Base-by-base conservation (phyloP, 768 basidiomycete genomes). In the Obba rivulosa region DNA sequence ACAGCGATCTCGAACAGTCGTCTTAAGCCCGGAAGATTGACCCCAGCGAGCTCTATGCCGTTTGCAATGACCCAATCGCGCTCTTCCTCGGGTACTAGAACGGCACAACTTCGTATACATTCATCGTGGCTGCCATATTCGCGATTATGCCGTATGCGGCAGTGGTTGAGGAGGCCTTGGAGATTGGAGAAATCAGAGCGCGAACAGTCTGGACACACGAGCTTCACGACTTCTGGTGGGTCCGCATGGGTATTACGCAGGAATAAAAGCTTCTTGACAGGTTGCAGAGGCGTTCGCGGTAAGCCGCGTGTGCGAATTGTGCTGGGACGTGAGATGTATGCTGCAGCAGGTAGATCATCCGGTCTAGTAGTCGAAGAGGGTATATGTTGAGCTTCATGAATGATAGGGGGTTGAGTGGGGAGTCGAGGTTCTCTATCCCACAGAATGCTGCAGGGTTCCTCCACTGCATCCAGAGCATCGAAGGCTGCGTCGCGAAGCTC, bases 91-190 rank as follows among this genome's bases (percentile, higher is more conserved):
- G 56, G 43, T 11, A 74, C 62, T 9, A 66, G 59, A 20, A 69
- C 58, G 8, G 74, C 76, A 31, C 72, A 76, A 34, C 65, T 66
- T 42, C 66, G 66, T 20, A 79, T 71, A 48, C 77, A 78, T 24
- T 75, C 71, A 38, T 79, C 78, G 49, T 78, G 76, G 25, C 69
- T 76, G 16, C 72, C 69, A 61, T 69, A 78, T 48, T 77, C 72
- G 35, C 72, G 60, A 13, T 67, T 62, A 49, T 78, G 76, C 8
- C 70, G 63, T n/a, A 78, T 58, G 16, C 78, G 74, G 35, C 72
- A 75, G 54, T 78, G 76, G 43, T 78, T 78, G 23, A 79, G 62
- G 34, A 79, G 65, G 11, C 76, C 76, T 49, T 78, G 76, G 7
- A 79, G 65, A 21, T 66, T 77, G 20, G 72, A 75, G 55, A 78